Base-by-base conservation (phyloP, 2,329 filamentous ascomycete genomes). In the Stemphylium vesicarium region DNA sequence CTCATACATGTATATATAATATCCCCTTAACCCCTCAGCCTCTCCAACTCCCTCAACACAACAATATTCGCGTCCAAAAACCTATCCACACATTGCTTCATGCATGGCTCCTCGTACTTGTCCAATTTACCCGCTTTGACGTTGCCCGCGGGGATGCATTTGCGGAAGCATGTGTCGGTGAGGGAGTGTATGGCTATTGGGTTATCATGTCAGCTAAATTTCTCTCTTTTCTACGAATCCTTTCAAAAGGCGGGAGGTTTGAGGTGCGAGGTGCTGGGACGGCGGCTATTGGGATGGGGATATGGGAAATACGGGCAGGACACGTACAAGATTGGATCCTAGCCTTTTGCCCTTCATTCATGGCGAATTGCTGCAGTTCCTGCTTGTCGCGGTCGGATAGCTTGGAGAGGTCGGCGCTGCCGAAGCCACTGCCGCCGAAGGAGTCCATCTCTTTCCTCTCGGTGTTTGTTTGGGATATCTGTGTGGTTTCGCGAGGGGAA, bases 61-160 rank as follows among this genome's bases (percentile, higher is more conserved):
- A 91, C 81, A 63, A 90, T 79, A 78, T 94, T 95, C 60, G 92
- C 85, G 77, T 99, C 95, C 79, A 98, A 84, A 79, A 96, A 98
- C 52, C 95, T 84, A 70, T 96, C 91, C 52, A 98, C 92, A 72
- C 95, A 99, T 81, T 96, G 97, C 75, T 88, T 82, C 75, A 96
- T 84, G 77, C 95, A 99, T 8, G 82, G 79, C 80, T 95, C 88
- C 80, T 99, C 95, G 58, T 78, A 81, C 69, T 83, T 85, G 64
- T 96, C 91, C 64, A 99, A 81, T 68, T 86, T 85, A 24, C 86
- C 85, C 57, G 82, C 84, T 65, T 88, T 87, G 74, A 97, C 88
- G 53, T 82, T 83, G 41, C 87, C 83, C 10, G 86, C 82, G 8
- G 90, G 89, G 57, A 97, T 82, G 82, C 95, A 99, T 81, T 97